Evolutionary conservation across 495 filamentous ascomycete species (phyloP), one percentile per base, ranked within the genome.

Genomic region (Penicillium alfredii): DNA sequence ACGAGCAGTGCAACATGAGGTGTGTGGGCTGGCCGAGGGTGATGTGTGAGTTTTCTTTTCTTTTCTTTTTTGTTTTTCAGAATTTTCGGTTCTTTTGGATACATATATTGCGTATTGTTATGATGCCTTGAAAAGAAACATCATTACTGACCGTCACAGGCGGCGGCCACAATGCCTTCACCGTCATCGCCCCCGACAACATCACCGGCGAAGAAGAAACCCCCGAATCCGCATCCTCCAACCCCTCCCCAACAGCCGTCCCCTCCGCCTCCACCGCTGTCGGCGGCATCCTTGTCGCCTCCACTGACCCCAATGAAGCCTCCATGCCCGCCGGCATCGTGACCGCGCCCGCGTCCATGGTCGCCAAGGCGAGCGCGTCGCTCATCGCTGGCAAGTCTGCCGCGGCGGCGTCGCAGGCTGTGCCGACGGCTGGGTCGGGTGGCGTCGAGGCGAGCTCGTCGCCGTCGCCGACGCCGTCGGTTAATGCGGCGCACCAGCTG

Each of bases 1-100:
- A 58, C 34, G 53, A 51, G 4, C 24, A 60, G 35, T 71, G 67
- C 48, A 47, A 51, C 19, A 32, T 26, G 1, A 8, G 11, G 3
- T 71, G 67, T 32, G n/a, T 48, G 4, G 67, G 66, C 6, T 71
- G 33, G 7, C 40, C 51, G 3, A 20, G 13, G 10, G 49, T 58
- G 17, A 47, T 30, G 0, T 69, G 67, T 69, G 16, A 20, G 8
- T n/a, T n/a, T n/a, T n/a, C n/a, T n/a, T n/a, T n/a, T n/a, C n/a
- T n/a, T n/a, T n/a, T n/a, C n/a, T n/a, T n/a, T n/a, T n/a, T n/a
- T n/a, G n/a, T n/a, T n/a, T n/a, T n/a, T n/a, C n/a, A n/a, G n/a
- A n/a, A n/a, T n/a, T n/a, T n/a, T n/a, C n/a, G n/a, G n/a, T n/a
- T n/a, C n/a, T n/a, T n/a, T n/a, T n/a, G n/a, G n/a, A n/a, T n/a